These are phyloP conservation scores for Xerocomus potaroensis DNA, from an alignment of 768 basidiomycete species.

Conservation along the genomic window DNA sequence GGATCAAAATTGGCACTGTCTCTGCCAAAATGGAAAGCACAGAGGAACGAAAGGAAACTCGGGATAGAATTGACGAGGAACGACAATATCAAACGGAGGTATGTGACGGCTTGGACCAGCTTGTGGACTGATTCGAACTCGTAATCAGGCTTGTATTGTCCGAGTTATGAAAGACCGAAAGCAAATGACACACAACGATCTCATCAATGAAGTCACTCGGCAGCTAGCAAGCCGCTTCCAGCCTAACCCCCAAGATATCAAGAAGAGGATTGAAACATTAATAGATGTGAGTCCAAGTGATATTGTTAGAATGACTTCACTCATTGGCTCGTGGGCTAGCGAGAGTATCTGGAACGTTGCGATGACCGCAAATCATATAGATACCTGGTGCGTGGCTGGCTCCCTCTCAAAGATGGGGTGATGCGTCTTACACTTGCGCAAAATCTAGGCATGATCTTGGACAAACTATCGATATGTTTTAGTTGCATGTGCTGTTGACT, in stretches of 20 bases:
- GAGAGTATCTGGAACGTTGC: slow-evolving; percentile 91
- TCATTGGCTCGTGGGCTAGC: slow-evolving; percentile 39
- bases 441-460: slow-evolving; percentile 23
- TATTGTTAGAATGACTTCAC: not conserved
- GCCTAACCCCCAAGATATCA: slow-evolving; percentile 82
- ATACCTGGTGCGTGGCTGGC: slow-evolving; percentile 48
- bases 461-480: not conserved
- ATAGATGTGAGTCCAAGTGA: slow-evolving; percentile 67
- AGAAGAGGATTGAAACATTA: slow-evolving; percentile 87
- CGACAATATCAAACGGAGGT: slow-evolving; percentile 88
- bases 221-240: slow-evolving; percentile 83
- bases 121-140: slow-evolving; percentile 1
- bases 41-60: slow-evolving; percentile 88
- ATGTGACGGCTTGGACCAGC: slow-evolving; percentile 12
- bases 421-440: slow-evolving; percentile 2
- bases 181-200: slow-evolving; percentile 79
- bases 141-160: slow-evolving; percentile 87
- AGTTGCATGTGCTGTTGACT: not conserved
- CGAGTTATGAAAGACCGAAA: slow-evolving; percentile 97
- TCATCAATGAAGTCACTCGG: slow-evolving; percentile 86
- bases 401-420: not conserved
- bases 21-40: slow-evolving; percentile 82
- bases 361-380: slow-evolving; percentile 86
- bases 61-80: slow-evolving; percentile 88
- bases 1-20: slow-evolving; percentile 91